phyloP scores from a whole-genome alignment of 169 alveolate genomes.

The Plasmodium gonderi region DNA sequence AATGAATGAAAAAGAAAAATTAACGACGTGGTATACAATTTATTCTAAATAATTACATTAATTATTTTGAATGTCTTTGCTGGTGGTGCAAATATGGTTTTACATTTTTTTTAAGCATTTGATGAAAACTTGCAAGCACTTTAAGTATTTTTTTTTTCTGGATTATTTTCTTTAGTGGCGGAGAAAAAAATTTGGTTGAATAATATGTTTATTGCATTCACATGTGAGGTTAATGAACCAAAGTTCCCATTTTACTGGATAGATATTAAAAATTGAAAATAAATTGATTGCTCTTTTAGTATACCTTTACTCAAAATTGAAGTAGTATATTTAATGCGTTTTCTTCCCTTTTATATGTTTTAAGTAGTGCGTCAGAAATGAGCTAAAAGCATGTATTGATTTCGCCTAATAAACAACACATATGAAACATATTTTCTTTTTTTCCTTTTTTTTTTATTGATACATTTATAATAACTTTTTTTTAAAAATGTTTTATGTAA shows the following conservation, averaged over 20 bases:
- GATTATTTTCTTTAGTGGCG: not conserved
- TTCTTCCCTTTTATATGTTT: not conserved
- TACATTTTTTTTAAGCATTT: not conserved
- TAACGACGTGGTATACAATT: not conserved
- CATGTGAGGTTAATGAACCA: not conserved
- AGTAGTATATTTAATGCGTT: not conserved
- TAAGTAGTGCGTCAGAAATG: not conserved
- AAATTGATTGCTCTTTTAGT: not conserved
- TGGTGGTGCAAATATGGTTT: not conserved
- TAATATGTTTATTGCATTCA: not conserved
- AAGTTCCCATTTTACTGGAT: not conserved
- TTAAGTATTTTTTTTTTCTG: not conserved
- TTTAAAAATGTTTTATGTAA: not conserved
- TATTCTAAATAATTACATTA: not conserved
- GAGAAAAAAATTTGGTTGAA: not conserved
- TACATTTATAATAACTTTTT: no score
- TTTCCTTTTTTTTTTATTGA: no score
- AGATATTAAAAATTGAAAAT: not conserved
- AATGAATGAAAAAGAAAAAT: not conserved
- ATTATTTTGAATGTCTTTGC: not conserved
- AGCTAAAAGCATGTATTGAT: not conserved
- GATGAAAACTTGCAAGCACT: not conserved
- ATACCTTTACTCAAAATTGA: not conserved
- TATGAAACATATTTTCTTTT: not conserved
- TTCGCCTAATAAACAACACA: not conserved